A percentile compares a stretch with the other conserved stretches of the same genome.
phyloP scores from a whole-genome alignment of 495 filamentous ascomycete species.

The Platismatia glauca region DNA sequence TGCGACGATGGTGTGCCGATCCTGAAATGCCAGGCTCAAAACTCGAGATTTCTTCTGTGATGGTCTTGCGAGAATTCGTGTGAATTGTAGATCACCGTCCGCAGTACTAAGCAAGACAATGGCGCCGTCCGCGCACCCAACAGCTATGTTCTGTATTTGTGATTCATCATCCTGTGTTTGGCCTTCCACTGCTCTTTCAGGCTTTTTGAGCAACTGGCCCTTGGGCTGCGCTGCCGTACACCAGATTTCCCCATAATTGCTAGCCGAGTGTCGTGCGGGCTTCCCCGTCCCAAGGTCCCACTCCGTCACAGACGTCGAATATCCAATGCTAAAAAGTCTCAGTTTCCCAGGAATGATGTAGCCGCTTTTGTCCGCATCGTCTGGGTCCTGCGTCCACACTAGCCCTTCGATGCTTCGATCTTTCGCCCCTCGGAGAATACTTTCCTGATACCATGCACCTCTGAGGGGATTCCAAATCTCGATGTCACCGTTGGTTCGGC shows the following conservation, averaged over 20 bases:
- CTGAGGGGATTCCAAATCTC: constrained; percentile 94
- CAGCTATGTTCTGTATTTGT: constrained; percentile 64
- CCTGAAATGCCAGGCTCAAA: constrained; percentile 82
- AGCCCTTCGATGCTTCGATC: constrained; percentile 84
- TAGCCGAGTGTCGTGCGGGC: constrained; percentile 72
- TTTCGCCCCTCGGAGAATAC: constrained; percentile 71
- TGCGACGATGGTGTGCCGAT: constrained; percentile 69
- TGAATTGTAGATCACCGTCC: constrained; percentile 66
- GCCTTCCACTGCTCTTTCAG: constrained; percentile 24
- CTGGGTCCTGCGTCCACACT: constrained; percentile 81
- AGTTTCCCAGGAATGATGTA: constrained; percentile 59
- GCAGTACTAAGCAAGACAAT: constrained; percentile 78
- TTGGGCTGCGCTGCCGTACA: constrained; percentile 83
- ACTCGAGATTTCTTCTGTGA: constrained; percentile 76
- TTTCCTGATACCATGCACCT: constrained; percentile 85
- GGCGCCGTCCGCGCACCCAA: constrained; percentile 86
- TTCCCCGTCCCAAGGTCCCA: constrained; percentile 78
- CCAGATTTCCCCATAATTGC: constrained; percentile 95
- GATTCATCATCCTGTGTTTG: constrained; percentile 38
- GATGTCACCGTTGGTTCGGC: constrained; percentile 89
- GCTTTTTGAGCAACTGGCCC: constrained; percentile 33
- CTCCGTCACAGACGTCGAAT: constrained; percentile 83
- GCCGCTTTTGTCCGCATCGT: constrained; percentile 51
- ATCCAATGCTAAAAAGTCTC: constrained; percentile 93
- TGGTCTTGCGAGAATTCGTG: constrained; percentile 57